These are phyloP conservation scores for Saprolegnia parasitica DNA, from an alignment of 352 stramenopile species.

Conservation along the genomic window DNA sequence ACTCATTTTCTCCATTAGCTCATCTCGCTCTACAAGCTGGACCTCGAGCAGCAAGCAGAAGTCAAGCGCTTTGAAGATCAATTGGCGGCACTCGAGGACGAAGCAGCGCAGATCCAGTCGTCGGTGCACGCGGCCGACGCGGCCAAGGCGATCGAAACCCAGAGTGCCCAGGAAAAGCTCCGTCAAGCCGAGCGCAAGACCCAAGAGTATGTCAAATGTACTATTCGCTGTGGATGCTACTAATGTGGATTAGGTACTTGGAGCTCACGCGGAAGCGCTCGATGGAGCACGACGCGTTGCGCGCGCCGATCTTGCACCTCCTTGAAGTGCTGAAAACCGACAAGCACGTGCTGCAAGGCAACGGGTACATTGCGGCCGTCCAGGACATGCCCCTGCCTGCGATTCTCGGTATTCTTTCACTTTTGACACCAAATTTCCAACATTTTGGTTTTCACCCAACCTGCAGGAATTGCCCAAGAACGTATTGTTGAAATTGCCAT, in stretches of 20 bases:
- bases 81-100: conserved; percentile 40
- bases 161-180: conserved; percentile 30
- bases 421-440: too few species aligned
- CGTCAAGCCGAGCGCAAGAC: conserved; percentile 10
- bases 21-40: conserved; percentile 59
- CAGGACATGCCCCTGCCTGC: conserved; percentile 23
- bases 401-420: conserved; percentile 12
- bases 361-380: conserved; percentile 8
- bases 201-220: too few species aligned
- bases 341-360: conserved; percentile 24
- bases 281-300: conserved; percentile 14
- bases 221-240: too few species aligned
- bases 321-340: conserved; percentile 26
- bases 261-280: neutral
- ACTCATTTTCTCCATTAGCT: conserved; percentile 31
- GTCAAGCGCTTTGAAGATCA: conserved; percentile 18
- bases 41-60: conserved; percentile 48
- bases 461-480: conserved; percentile 27
- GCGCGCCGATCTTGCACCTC: conserved; percentile 20
- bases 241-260: conserved; percentile 1
- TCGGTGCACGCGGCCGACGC: conserved; percentile 33
- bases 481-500: conserved; percentile 27
- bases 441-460: too few species aligned
- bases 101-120: conserved; percentile 41
- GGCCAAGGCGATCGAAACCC: conserved; percentile 37